Conservation (phyloP, 2,329 filamentous ascomycete genomes). For the Basipetospora sp. region DNA sequence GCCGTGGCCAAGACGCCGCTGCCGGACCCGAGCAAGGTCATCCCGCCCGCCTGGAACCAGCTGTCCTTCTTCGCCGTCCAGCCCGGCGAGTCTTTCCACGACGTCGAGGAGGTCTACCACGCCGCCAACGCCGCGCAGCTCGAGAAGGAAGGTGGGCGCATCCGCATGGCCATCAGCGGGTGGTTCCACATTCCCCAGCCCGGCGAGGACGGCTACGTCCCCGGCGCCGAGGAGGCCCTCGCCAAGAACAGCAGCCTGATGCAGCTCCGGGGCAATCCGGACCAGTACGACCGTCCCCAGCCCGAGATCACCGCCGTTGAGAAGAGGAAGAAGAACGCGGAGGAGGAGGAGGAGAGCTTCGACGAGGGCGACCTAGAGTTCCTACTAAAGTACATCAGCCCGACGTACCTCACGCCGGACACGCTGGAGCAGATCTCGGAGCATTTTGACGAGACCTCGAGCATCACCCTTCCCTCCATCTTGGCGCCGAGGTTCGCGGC, state of each 20-base stretch:
- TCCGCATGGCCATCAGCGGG: conserved; percentile 94
- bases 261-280: conserved; percentile 82
- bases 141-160: conserved; percentile 54
- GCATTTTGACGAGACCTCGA: conserved; percentile 69
- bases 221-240: conserved; percentile 76
- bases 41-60: conserved; percentile 94
- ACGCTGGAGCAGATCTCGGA: conserved; percentile 70
- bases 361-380: conserved; percentile 76
- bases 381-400: conserved; percentile 75
- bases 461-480: conserved; percentile 66
- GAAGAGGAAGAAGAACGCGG: conserved; percentile 18
- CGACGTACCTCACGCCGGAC: conserved; percentile 82
- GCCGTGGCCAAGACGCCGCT: conserved; percentile 65
- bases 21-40: conserved; percentile 64
- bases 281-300: conserved; percentile 73
- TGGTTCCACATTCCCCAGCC: conserved; percentile 98
- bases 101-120: conserved; percentile 94
- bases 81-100: conserved; percentile 96
- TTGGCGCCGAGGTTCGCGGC: conserved; percentile 63
- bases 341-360: conserved; percentile 40
- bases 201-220: conserved; percentile 80
- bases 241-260: conserved; percentile 81
- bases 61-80: conserved; percentile 96
- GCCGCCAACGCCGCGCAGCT: conserved; percentile 43
- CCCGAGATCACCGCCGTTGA: conserved; percentile 28